Base-by-base conservation (phyloP, 352 stramenopile species). In the Phytophthora citricola region DNA sequence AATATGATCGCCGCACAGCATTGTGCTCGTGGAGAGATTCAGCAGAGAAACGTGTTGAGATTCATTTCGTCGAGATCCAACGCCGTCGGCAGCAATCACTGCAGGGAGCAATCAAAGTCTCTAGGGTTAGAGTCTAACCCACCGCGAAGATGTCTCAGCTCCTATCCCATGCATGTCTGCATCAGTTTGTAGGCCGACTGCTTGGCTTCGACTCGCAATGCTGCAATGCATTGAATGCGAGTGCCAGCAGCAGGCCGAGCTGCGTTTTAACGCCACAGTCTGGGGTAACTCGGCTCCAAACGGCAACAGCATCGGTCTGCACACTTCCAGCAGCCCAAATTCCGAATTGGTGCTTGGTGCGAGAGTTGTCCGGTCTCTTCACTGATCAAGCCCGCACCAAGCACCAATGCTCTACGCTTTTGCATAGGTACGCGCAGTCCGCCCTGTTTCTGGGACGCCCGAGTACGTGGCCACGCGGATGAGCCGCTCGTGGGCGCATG, bases 81-180 rank as follows among this genome's bases (percentile, higher is more conserved):
- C 43, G 27, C 43, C 22, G 7, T 31, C 17, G 17, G 24, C 24
- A 61, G 43, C 60, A 62, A 68, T 53, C 60, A 58, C 27, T 17
- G 15, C 27, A 11, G 41, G 36, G 34, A 69, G 61, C 61, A 69
- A 69, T 69, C 61, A 63, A 69, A 57, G 51, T n/a, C 32, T 31
- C 27, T 31, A 20, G 17, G 17, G 17, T 0, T 20, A 20, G 17
- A 20, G 17, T 20, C 17, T 31, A 31, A 34, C 29, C 29, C 29
- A 34, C 29, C 29, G 29, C 29, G 29, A 34, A 34, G 29, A 27
- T 69, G 61, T 69, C 61, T 46, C 61, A 69, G 12, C 6, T 20
- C 45, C 53, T 69, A 58, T 63, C 60, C 38, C 45, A 63, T 63
- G 60, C 48, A 47, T 41, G 39, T 29, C 8, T 20, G 24, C 51